Conservation (phyloP, 1,284 basidiomycete species). For the Meira miltonrushii region DNA sequence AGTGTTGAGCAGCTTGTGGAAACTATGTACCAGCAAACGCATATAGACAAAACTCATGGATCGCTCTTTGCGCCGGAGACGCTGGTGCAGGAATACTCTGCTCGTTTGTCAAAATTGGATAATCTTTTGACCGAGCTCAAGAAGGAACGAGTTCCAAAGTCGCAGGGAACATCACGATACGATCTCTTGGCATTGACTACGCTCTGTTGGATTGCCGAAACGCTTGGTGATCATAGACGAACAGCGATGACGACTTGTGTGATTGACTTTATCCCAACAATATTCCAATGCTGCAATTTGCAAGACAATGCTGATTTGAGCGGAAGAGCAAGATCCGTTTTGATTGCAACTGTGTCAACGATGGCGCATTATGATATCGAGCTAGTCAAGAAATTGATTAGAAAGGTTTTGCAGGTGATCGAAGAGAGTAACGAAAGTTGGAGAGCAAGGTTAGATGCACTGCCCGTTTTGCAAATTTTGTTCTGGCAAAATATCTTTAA, state of each 20-base stretch:
- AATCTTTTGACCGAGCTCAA: slow-evolving; percentile 45
- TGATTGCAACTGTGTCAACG: slow-evolving; percentile 31
- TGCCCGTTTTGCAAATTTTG: slow-evolving; percentile 48
- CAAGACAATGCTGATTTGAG: slow-evolving; percentile 49
- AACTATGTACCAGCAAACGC: slow-evolving; percentile 58
- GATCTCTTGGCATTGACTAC: slow-evolving; percentile 43
- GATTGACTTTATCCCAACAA: slow-evolving; percentile 44
- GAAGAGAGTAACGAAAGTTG: slow-evolving; percentile 39
- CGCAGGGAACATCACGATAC: slow-evolving; percentile 51
- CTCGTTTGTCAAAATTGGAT: slow-evolving; percentile 58
- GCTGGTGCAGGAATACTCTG: slow-evolving; percentile 40
- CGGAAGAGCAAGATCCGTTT: slow-evolving; percentile 30
- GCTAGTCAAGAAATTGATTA: slow-evolving; percentile 21
- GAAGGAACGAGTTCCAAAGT: slow-evolving; percentile 50
- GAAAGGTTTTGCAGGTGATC: slow-evolving; percentile 33
- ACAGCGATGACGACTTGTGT: slow-evolving; percentile 36
- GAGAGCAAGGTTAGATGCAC: slow-evolving; percentile 41
- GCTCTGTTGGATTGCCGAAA: slow-evolving; percentile 43
- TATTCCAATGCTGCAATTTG: slow-evolving; percentile 48
- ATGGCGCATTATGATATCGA: slow-evolving; percentile 31
- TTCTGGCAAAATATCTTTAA: slow-evolving; percentile 51
- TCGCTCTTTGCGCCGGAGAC: slow-evolving; percentile 57
- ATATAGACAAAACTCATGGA: slow-evolving; percentile 50
- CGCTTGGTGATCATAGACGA: slow-evolving; percentile 47
- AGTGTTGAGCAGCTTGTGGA: slow-evolving; percentile 64